Base-by-base conservation (phyloP, 2,329 filamentous ascomycete species). In the Calycina herbarum region DNA sequence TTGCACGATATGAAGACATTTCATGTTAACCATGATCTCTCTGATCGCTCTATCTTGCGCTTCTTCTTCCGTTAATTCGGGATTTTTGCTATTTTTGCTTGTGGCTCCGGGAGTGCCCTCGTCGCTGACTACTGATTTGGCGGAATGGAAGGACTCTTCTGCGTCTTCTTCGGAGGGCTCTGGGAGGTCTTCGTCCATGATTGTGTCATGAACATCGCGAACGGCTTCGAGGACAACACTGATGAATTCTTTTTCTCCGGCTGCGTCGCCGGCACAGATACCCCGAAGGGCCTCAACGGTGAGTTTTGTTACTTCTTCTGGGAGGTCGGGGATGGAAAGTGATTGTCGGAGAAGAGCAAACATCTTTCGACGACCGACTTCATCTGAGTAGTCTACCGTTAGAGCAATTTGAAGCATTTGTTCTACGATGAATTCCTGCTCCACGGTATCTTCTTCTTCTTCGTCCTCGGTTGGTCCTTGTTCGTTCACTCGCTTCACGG, bases 1-100 rank as follows among this genome's bases (percentile, higher is more conserved):
- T 78, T 97, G 93, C 31, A 96, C 94, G 71, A 99, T 97, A 76
- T 97, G 92, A 68, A 99, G 84, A 77, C 95, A 98, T 80, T 98
- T 98, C 87, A 97, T 94, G 81, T 98, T 98, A 77, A 98, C 91
- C 82, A 97, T 89, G 75, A 97, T 95, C 79, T 97, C 93, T 70
- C 87, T 89, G 70, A 97, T 87, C 1, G 91, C 92, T 79, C 94
- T 96, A 58, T 85, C 84, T 71, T 86, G 83, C 10, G 86, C 86
- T 68, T 89, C 86, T 71, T 91, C 90, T 64, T 90, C 87, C 61
- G 80, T 85, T 65, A 85, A 72, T 64, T 82, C 82, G 13, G 74
- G 75, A 38, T 78, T 78, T 72, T 81, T 82, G 59, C 77, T 77
- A 51, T 76, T 77, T 70, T 80, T 82, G 10, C 63, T 66, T 57